Conservation (phyloP, 2,329 filamentous ascomycete genomes). For the Colletotrichum brevisporum region DNA sequence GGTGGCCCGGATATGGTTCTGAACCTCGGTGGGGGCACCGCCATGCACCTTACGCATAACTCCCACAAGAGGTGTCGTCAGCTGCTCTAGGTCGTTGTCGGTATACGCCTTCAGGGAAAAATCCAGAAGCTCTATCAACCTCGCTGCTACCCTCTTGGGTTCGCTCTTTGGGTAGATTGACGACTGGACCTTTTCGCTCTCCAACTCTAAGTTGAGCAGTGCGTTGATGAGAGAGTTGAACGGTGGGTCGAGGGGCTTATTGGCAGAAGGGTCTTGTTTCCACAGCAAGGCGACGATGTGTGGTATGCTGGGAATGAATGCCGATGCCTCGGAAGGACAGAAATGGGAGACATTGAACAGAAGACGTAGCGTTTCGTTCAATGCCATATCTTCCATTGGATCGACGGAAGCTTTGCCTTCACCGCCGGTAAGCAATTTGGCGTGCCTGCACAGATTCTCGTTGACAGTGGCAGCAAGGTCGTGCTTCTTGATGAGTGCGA, state of each 20-base stretch:
- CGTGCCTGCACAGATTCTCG: slow-evolving; percentile 79
- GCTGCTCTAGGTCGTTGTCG: slow-evolving; percentile 79
- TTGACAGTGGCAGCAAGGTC: slow-evolving; percentile 77
- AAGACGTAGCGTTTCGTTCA: slow-evolving; percentile 87
- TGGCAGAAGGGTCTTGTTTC: slow-evolving; percentile 67
- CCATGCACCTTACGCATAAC: slow-evolving; percentile 80
- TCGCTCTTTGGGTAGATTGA: slow-evolving; percentile 77
- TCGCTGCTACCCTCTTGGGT: slow-evolving; percentile 71
- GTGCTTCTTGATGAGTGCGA: slow-evolving; percentile 75
- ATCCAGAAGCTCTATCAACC: slow-evolving; percentile 79
- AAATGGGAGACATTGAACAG: slow-evolving; percentile 90
- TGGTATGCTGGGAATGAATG: slow-evolving; percentile 78
- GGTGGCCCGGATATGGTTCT: slow-evolving; percentile 72
- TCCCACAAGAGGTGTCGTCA: slow-evolving; percentile 80
- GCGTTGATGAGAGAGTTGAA: slow-evolving; percentile 83
- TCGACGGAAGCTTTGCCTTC: slow-evolving; percentile 53
- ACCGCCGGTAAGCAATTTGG: slow-evolving; percentile 55
- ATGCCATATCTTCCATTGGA: slow-evolving; percentile 82
- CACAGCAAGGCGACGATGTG: slow-evolving; percentile 80
- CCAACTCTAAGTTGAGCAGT: slow-evolving; percentile 82
- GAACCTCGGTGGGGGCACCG: slow-evolving; percentile 73
- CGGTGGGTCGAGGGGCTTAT: slow-evolving; percentile 80
- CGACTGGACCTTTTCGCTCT: slow-evolving; percentile 65
- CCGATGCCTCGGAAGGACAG: slow-evolving; percentile 71
- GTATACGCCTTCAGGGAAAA: slow-evolving; percentile 74